Evolutionary conservation across 176 grass and related monocot species (phyloP).

Genomic region (Triticum monococcum): DNA sequence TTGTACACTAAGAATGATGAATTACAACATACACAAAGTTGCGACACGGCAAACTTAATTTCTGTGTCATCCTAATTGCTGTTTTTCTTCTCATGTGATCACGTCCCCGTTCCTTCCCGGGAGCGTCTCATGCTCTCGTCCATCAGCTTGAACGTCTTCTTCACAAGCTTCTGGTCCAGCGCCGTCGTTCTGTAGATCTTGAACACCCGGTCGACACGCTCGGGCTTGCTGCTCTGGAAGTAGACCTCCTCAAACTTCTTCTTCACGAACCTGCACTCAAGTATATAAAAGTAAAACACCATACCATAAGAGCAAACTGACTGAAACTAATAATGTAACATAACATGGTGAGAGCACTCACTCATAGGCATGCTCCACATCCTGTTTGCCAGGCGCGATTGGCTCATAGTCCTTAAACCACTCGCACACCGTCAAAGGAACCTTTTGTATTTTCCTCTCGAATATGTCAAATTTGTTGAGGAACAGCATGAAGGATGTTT

Average conservation of each 20-base stretch:
- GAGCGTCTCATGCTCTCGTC: constrained; percentile 85
- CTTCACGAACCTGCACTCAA: constrained; percentile 8
- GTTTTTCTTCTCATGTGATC: too few relatives aligned
- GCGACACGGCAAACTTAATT: too few relatives aligned
- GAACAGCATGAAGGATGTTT: constrained; percentile 96
- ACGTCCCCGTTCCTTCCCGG: constrained; percentile 48
- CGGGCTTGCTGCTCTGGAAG: constrained; percentile 92
- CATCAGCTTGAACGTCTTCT: constrained; percentile 95
- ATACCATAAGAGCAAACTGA: too few relatives aligned
- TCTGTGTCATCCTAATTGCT: too few relatives aligned
- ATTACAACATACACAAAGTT: too few relatives aligned
- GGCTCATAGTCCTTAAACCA: constrained; percentile 98
- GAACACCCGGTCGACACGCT: constrained; percentile 82
- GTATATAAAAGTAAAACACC: too few relatives aligned
- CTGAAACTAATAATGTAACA: too few relatives aligned
- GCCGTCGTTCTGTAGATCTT: constrained; percentile 98
- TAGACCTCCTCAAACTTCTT: constrained; percentile 99
- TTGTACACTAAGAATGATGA: too few relatives aligned
- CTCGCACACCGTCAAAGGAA: constrained; percentile 83
- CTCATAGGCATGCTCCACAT: too few relatives aligned
- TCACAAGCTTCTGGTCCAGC: constrained; percentile 93
- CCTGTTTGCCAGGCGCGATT: not conserved
- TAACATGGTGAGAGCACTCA: too few relatives aligned
- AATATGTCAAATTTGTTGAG: constrained; percentile 99
- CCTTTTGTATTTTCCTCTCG: constrained; percentile 96